phyloP scores from a whole-genome alignment of 164 flowering plant genomes.

The Aristolochia californica region DNA sequence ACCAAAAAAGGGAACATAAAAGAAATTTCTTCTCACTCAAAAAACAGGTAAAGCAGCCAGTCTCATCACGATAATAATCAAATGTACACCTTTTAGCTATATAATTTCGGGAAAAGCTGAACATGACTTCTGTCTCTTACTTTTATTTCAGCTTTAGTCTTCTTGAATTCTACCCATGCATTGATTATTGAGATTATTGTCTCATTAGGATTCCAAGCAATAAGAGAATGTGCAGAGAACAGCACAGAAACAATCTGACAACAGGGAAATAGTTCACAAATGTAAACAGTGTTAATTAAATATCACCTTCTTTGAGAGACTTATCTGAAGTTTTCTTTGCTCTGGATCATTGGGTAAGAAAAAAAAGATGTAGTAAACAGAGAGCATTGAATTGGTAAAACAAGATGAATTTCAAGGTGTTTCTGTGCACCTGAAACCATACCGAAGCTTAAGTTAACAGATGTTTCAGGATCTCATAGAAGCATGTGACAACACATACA shows the following conservation, averaged over 20 bases:
- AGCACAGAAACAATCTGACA: background rate
- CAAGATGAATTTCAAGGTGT: too few species aligned
- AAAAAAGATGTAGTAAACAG: background rate
- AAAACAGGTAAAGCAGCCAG: too few species aligned
- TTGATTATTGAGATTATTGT: background rate
- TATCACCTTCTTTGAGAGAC: background rate
- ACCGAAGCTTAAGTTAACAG: too few species aligned
- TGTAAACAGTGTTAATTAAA: background rate
- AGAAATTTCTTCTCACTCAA: too few species aligned
- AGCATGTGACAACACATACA: too few species aligned
- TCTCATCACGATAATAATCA: too few species aligned
- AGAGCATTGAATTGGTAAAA: background rate
- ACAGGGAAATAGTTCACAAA: background rate
- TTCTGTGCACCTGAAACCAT: too few species aligned
- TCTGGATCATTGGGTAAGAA: background rate
- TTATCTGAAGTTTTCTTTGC: background rate
- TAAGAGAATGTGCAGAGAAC: background rate
- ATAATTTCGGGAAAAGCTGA: too few species aligned
- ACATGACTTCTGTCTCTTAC: background rate
- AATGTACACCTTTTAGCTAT: too few species aligned
- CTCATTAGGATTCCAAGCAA: background rate
- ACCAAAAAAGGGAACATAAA: too few species aligned
- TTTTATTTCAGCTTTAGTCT: slow-evolving; percentile 4
- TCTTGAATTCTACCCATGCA: slow-evolving; percentile 2
- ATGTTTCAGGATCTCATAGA: too few species aligned